phyloP scores from a whole-genome alignment of 345 rosid genomes.

The Eucalyptus regnans region DNA sequence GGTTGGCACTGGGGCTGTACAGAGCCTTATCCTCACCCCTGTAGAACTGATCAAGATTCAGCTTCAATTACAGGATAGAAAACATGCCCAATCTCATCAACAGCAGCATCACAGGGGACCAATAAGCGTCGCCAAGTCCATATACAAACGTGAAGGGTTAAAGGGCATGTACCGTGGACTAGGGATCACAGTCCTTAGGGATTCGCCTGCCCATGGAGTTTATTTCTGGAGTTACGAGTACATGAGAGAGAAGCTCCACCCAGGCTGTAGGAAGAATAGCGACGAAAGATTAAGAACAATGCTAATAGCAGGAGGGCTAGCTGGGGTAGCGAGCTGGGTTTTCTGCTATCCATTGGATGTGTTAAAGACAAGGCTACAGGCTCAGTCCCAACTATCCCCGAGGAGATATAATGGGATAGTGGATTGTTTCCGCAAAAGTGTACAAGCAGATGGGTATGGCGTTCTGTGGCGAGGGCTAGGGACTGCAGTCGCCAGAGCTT shows the following conservation, averaged over 20 bases:
- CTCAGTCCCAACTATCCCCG: constrained; percentile 38
- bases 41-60: constrained; percentile 84
- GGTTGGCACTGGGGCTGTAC: constrained; percentile 74
- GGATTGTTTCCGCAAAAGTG: constrained; percentile 64
- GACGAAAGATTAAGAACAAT: constrained; percentile 61
- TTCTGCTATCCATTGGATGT: constrained; percentile 86
- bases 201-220: constrained; percentile 75
- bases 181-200: constrained; percentile 58
- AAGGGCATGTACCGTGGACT: constrained; percentile 71
- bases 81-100: not conserved
- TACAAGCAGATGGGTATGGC: constrained; percentile 50
- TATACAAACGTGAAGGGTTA: constrained; percentile 43
- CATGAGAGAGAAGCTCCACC: constrained; percentile 67
- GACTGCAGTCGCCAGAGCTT: constrained; percentile 90
- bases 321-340: constrained; percentile 93
- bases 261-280: constrained; percentile 75
- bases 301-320: constrained; percentile 79
- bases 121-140: constrained; percentile 44
- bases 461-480: constrained; percentile 95
- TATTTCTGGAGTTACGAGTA: constrained; percentile 95
- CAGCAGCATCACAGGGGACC: constrained; percentile 28
- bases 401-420: constrained; percentile 45
- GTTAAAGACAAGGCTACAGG: constrained; percentile 60
- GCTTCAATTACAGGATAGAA: constrained; percentile 49
- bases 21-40: constrained; percentile 69